Evolutionary conservation across 192 early-diverging fungal species (phyloP), one percentile per base, ranked within the genome.

Genomic region (Coemansia sp.): DNA sequence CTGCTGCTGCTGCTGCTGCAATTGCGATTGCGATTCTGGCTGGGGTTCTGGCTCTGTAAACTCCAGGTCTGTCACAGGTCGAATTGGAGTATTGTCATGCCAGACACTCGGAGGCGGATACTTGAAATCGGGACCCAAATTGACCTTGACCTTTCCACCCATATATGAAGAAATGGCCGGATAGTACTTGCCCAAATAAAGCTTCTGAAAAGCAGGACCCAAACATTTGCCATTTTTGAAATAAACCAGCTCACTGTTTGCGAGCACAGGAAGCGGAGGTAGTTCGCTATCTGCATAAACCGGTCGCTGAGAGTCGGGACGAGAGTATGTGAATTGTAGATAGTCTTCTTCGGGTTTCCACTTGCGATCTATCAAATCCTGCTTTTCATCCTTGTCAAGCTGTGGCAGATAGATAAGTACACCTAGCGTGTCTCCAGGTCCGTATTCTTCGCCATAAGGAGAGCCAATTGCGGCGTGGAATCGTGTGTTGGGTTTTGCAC

Each of bases 161-260:
- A 80, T 84, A 54, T 89, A 93, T 9, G 78, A 82, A 30, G 91
- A 89, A 11, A 93, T 83, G 0, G 91, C 88, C 21, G 90, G 87
- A 54, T 93, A 84, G 78, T 93, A 93, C 74, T 93, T 93, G 78
- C 90, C 89, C 21, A 82, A 71, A 42, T 86, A 83, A 6, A 91
- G 78, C 53, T 89, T 80, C 25, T 73, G 73, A 72, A 89, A 91
- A 2, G 88, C 89, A 1, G 84, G 75, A 8, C 91, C 89, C 27
- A 91, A 63, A 23, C 82, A 78, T 59, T 76, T 71, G 22, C 89
- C 91, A 66, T 93, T 90, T 50, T 80, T 80, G 61, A 85, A 91
- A 72, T 87, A 89, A 21, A 78, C 75, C 14, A 91, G 87, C 70
- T 86, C 81, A 73, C 88, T 88, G 11, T 80, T 84, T 0, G 59